Evolutionary conservation across 768 basidiomycete genomes (phyloP).

Genomic region (Pleurotus giganteus): DNA sequence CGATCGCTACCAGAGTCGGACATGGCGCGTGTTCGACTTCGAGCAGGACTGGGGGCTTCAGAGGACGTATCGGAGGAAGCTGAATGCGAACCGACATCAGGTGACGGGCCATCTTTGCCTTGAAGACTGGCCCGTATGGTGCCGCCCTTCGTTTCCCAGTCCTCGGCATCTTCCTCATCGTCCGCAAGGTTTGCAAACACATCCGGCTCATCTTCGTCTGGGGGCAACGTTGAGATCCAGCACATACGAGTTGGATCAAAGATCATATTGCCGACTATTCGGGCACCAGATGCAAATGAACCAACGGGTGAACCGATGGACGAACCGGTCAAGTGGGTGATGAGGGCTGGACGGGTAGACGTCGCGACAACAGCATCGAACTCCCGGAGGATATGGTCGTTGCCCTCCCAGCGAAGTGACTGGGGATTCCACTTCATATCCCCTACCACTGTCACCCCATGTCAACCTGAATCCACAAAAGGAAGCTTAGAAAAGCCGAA

Average conservation of each 20-base stretch:
- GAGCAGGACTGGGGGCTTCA: conserved; percentile 58
- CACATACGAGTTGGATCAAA: conserved; percentile 95
- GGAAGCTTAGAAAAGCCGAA: conserved; percentile 29
- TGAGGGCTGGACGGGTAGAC: conserved; percentile 90
- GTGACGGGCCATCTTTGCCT: conserved; percentile 24
- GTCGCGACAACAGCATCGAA: conserved; percentile 84
- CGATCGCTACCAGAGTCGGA: conserved; percentile 81
- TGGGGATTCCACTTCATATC: conserved; percentile 98
- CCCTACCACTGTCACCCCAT: conserved; percentile 66
- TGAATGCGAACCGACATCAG: conserved; percentile 28
- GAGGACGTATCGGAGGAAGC: conserved; percentile 29
- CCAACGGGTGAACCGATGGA: conserved; percentile 78
- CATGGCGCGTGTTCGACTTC: conserved; percentile 59
- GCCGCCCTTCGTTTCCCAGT: conserved; percentile 71
- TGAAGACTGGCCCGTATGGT: conserved; percentile 68
- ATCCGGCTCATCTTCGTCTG: conserved; percentile 92
- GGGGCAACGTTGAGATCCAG: conserved; percentile 84
- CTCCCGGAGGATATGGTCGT: conserved; percentile 86
- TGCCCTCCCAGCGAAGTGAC: conserved; percentile 94
- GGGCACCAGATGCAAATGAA: conserved; percentile 72
- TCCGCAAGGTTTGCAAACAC: conserved; percentile 93
- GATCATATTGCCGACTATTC: conserved; percentile 96
- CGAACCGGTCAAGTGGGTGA: conserved; percentile 91
- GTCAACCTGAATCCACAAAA: conserved; percentile 14
- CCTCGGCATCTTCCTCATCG: conserved; percentile 79